Conservation (phyloP, 352 stramenopile species). For the Phytophthora fragariaefolia region DNA sequence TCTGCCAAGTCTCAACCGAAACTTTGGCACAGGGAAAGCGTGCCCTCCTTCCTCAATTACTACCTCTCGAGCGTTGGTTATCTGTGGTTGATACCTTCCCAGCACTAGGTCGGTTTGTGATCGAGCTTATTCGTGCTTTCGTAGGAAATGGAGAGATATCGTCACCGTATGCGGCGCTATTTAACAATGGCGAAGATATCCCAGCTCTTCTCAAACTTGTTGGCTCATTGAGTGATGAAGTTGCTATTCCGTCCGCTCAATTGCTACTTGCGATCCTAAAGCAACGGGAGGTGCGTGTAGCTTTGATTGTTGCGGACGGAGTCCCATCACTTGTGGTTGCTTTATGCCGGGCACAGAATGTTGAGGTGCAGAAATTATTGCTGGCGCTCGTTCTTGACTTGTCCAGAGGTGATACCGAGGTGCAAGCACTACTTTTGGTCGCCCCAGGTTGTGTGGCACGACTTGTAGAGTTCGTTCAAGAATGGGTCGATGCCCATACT, state of each 20-base stretch:
- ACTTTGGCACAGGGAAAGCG: constrained; percentile 36
- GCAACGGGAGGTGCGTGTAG: constrained; percentile 67
- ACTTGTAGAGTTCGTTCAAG: constrained; percentile 56
- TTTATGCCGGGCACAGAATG: constrained; percentile 41
- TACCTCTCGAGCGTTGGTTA: constrained; percentile 65
- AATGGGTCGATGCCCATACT: constrained; percentile 29
- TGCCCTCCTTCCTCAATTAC: constrained; percentile 53
- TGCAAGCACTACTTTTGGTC: constrained; percentile 64
- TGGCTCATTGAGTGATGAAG: constrained; percentile 32
- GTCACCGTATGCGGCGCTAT: constrained; percentile 34
- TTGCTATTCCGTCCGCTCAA: constrained; percentile 51
- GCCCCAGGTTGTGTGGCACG: constrained; percentile 48
- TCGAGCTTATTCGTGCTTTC: constrained; percentile 66
- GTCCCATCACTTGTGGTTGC: constrained; percentile 57
- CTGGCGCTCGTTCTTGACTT: constrained; percentile 59
- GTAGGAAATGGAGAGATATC: constrained; percentile 35
- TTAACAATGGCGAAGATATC: constrained; percentile 68
- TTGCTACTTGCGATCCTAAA: constrained; percentile 48
- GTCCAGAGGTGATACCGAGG: constrained; percentile 57
- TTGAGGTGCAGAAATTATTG: constrained; percentile 53
- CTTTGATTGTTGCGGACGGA: constrained; percentile 79
- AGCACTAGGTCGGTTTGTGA: constrained; percentile 44
- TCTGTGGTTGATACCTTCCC: constrained; percentile 38
- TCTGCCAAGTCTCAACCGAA: constrained; percentile 8
- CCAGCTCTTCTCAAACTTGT: constrained; percentile 57